Evolutionary conservation across 805 yeast species (phyloP).

Genomic region (Zygosaccharomyces lentus): DNA sequence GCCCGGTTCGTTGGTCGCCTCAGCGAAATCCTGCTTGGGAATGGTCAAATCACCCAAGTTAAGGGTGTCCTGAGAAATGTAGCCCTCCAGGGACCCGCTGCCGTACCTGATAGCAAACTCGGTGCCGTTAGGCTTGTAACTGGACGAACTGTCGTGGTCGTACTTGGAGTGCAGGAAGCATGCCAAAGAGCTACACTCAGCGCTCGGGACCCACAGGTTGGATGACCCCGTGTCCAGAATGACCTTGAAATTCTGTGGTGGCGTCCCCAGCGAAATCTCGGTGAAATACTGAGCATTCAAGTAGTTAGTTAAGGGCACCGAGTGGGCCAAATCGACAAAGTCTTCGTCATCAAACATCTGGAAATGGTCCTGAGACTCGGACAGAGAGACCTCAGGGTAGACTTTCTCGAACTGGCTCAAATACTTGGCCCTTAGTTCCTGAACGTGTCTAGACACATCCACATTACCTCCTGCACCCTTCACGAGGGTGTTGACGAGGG

Average conservation of each 20-base stretch:
- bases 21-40: constrained; percentile 90
- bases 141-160: constrained; percentile 74
- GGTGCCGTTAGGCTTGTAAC: constrained; percentile 83
- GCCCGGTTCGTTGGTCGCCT: constrained; percentile 96
- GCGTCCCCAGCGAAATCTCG: constrained; percentile 87
- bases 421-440: constrained; percentile 60
- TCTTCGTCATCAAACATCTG: background rate
- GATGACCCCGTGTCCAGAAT: constrained; percentile 95
- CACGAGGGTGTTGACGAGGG: no score
- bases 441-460: constrained; percentile 49
- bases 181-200: constrained; percentile 87
- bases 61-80: constrained; percentile 79
- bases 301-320: constrained; percentile 86
- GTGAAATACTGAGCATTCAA: constrained; percentile 95
- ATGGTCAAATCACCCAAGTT: constrained; percentile 72
- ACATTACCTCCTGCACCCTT: constrained; percentile 47
- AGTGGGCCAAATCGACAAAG: constrained; percentile 45
- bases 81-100: constrained; percentile 89
- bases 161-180: constrained; percentile 92
- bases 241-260: constrained; percentile 90
- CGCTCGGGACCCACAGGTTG: constrained; percentile 93
- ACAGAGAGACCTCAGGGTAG: constrained; percentile 38
- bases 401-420: constrained; percentile 45
- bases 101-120: constrained; percentile 86
- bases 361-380: constrained; percentile 17